Conservation (phyloP, 1,284 basidiomycete species). For the Heterobasidion parviporum region DNA sequence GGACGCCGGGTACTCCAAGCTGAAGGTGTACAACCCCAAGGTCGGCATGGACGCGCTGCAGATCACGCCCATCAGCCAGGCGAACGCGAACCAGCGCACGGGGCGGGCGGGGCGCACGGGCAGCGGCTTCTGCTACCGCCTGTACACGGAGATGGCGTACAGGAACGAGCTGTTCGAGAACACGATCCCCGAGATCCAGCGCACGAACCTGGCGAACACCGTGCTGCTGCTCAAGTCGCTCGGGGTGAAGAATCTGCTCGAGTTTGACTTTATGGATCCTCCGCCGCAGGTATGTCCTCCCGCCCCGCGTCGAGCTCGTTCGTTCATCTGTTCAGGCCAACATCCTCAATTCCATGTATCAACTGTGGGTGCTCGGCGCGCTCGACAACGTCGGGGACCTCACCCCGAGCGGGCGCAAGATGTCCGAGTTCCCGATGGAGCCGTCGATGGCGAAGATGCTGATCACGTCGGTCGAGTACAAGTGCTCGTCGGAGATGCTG, state of each 20-base stretch:
- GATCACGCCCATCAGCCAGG: slow-evolving; percentile 98
- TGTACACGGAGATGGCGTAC: slow-evolving; percentile 97
- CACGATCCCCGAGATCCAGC: slow-evolving; percentile 95
- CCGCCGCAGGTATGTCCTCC: slow-evolving; percentile 69
- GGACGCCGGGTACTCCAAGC: slow-evolving; percentile 93
- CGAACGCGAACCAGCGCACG: slow-evolving; percentile 92
- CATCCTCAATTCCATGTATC: slow-evolving; percentile 97
- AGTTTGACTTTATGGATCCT: slow-evolving; percentile 99
- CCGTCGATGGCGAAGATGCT: slow-evolving; percentile 98
- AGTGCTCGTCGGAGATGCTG: slow-evolving; percentile 91
- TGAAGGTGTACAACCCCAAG: slow-evolving; percentile 98
- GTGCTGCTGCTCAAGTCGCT: slow-evolving; percentile 96
- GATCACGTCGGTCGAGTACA: slow-evolving; percentile 90
- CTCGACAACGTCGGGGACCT: slow-evolving; percentile 97
- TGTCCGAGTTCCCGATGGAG: slow-evolving; percentile 99
- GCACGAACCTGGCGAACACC: slow-evolving; percentile 89
- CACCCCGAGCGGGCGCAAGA: slow-evolving; percentile 87
- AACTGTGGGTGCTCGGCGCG: slow-evolving; percentile 97
- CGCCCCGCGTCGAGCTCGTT: slow-evolving; percentile 25
- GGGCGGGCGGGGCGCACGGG: slow-evolving; percentile 97
- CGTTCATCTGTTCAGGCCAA: slow-evolving; percentile 51
- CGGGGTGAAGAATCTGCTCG: slow-evolving; percentile 96
- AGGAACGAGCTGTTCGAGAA: slow-evolving; percentile 97
- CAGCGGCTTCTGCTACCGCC: slow-evolving; percentile 88
- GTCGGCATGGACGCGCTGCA: slow-evolving; percentile 99